phyloP scores from a whole-genome alignment of 192 early-diverging fungal genomes.

The Cetraspora pellucida region DNA sequence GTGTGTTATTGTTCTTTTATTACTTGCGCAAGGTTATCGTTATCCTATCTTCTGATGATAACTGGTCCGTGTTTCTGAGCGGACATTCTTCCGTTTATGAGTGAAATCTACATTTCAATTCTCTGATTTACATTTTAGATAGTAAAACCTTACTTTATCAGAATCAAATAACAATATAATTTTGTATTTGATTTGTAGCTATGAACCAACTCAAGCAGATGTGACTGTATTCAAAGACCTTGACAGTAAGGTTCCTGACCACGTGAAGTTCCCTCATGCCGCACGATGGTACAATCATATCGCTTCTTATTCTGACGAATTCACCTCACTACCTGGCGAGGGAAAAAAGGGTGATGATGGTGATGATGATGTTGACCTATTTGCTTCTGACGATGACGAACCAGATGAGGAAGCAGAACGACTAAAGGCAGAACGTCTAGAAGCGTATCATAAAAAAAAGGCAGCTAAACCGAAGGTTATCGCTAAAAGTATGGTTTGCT shows the following conservation, averaged over 20 bases:
- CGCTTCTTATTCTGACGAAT: slow-evolving; percentile 42
- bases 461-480: slow-evolving; percentile 80
- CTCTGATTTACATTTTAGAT: slow-evolving; percentile 2
- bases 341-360: slow-evolving; percentile 70
- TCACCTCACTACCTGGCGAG: slow-evolving; percentile 30
- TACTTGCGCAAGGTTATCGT: not conserved
- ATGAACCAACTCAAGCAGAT: slow-evolving; percentile 80
- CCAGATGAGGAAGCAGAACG: slow-evolving; percentile 90
- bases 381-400: slow-evolving; percentile 92
- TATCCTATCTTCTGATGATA: slow-evolving; percentile 23
- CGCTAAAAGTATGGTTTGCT: slow-evolving; percentile 90
- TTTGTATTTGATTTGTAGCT: slow-evolving; percentile 42
- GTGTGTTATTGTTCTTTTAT: not conserved
- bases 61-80: slow-evolving; percentile 37
- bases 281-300: slow-evolving; percentile 98
- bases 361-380: slow-evolving; percentile 94
- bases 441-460: slow-evolving; percentile 91
- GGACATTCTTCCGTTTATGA: slow-evolving; percentile 28
- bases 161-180: not conserved
- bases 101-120: slow-evolving; percentile 1
- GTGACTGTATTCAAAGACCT: slow-evolving; percentile 84
- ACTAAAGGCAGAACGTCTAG: slow-evolving; percentile 84
- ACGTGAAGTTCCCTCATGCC: slow-evolving; percentile 78
- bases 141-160: not conserved
- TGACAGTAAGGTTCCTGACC: slow-evolving; percentile 65